A percentile compares a stretch with the other conserved stretches of the same genome.
These are phyloP conservation scores for Hortiboletus campestris DNA, from an alignment of 768 basidiomycete genomes.

Conservation along the genomic window DNA sequence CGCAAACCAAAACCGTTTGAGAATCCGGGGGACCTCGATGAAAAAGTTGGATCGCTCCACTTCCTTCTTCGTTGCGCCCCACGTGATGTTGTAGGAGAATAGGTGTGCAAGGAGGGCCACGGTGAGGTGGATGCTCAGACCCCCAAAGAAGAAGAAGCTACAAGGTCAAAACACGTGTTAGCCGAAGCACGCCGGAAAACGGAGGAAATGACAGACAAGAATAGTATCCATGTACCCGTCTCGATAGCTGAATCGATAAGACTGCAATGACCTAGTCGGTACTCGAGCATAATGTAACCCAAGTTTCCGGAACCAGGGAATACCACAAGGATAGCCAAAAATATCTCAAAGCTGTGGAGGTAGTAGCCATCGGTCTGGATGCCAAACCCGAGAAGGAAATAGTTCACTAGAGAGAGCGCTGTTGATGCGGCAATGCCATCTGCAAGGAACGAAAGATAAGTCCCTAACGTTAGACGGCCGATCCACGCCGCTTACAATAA, in stretches of 20 bases:
- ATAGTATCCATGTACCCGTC: constrained; percentile 30
- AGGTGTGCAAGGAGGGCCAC: constrained; percentile 56
- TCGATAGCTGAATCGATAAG: constrained; percentile 21
- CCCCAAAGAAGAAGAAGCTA: constrained; percentile 55
- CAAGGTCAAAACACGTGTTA: background rate
- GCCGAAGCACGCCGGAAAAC: background rate
- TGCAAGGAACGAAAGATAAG: background rate
- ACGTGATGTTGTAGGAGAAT: constrained; percentile 58
- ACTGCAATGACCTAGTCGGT: constrained; percentile 52
- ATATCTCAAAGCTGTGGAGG: constrained; percentile 77
- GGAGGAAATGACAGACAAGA: constrained; percentile 29
- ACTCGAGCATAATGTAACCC: constrained; percentile 69
- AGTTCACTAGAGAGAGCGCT: constrained; percentile 66
- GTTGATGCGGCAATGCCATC: constrained; percentile 64
- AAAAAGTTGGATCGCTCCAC: constrained; percentile 90
- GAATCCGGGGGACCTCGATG: constrained; percentile 82
- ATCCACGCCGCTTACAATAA: constrained; percentile 39
- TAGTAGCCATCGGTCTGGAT: constrained; percentile 76
- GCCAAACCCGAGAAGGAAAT: constrained; percentile 67
- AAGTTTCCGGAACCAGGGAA: constrained; percentile 73
- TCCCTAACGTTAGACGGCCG: constrained; percentile 2
- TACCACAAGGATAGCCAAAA: constrained; percentile 68
- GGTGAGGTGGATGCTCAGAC: constrained; percentile 51
- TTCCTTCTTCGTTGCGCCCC: constrained; percentile 72
- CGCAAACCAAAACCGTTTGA: constrained; percentile 72